Percentiles rank a stretch among this genome's conserved stretches.
These are phyloP conservation scores for Penicillium pulvis DNA, from an alignment of 495 filamentous ascomycete genomes.

Conservation along the genomic window DNA sequence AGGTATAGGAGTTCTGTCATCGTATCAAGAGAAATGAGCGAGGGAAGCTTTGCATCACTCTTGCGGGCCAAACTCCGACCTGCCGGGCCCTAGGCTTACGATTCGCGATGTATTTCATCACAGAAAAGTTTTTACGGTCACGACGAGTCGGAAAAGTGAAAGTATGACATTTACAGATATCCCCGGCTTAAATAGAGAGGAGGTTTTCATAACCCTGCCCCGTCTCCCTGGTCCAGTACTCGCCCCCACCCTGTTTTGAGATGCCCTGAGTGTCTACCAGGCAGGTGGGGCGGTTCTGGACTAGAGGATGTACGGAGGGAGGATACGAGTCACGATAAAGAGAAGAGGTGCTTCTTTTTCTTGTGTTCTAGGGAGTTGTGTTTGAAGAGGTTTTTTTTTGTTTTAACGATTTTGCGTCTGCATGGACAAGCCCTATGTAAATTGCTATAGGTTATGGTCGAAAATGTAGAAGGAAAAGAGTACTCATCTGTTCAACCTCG, in stretches of 20 bases:
- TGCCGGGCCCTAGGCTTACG: slow-evolving; percentile 21
- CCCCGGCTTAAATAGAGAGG: slow-evolving; percentile 30
- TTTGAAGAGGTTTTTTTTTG: slow-evolving; percentile 34
- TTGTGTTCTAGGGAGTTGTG: slow-evolving; percentile 45
- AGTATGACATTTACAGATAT: slow-evolving; percentile 37
- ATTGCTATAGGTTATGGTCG: slow-evolving; percentile 28
- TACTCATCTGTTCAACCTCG: background rate
- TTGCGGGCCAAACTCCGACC: slow-evolving; percentile 12
- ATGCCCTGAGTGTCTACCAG: slow-evolving; percentile 3
- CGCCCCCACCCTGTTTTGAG: slow-evolving; percentile 8
- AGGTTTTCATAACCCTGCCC: slow-evolving; percentile 19
- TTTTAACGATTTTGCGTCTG: slow-evolving; percentile 25
- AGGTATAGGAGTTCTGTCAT: background rate
- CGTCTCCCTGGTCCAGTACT: slow-evolving; percentile 17
- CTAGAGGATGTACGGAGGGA: slow-evolving; percentile 23
- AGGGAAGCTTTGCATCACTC: slow-evolving; percentile 7
- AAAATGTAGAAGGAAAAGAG: slow-evolving; percentile 15
- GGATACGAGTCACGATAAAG: slow-evolving; percentile 30
- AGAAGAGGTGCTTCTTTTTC: slow-evolving; percentile 31
- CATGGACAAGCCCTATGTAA: slow-evolving; percentile 38
- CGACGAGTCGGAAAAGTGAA: slow-evolving; percentile 37
- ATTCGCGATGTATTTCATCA: slow-evolving; percentile 21
- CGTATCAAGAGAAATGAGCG: background rate
- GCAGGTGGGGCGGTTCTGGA: slow-evolving; percentile 8
- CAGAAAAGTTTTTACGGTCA: slow-evolving; percentile 38